phyloP scores from a whole-genome alignment of 805 yeast species.

The Komagataella pastoris region DNA sequence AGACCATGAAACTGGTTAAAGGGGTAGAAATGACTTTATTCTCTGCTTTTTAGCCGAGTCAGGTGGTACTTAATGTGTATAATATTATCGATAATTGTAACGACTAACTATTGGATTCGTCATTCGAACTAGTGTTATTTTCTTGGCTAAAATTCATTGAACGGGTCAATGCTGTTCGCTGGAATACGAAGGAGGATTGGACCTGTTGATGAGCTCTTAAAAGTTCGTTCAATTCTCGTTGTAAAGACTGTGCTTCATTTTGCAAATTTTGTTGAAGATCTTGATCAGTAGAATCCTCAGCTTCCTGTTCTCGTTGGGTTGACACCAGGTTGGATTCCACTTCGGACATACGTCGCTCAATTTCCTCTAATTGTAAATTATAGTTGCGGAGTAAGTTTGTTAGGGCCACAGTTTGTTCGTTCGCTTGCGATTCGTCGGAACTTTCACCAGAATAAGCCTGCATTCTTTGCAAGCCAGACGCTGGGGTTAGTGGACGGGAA shows the following conservation, averaged over 20 bases:
- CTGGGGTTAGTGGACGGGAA: neutral
- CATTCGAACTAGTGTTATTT: neutral
- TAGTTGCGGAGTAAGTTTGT: neutral
- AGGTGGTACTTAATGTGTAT: neutral
- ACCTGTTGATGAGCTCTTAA: neutral
- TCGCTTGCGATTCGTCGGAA: neutral
- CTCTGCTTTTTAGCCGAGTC: neutral
- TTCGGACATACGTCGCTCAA: neutral
- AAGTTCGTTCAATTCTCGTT: neutral
- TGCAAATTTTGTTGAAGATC: neutral
- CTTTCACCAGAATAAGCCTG: neutral
- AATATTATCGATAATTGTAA: neutral
- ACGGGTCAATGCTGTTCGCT: neutral
- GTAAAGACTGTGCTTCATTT: neutral
- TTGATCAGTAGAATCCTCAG: neutral
- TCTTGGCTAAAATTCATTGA: neutral
- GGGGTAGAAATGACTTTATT: slow-evolving; percentile 22
- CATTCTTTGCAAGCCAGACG: neutral
- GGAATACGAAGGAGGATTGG: neutral
- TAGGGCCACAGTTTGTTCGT: neutral
- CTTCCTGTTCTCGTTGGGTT: neutral
- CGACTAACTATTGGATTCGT: neutral
- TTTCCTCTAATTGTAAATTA: neutral
- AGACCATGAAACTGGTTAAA: slow-evolving; percentile 57
- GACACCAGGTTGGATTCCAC: neutral